These are phyloP conservation scores for Toxoplasma gondii DNA, from an alignment of 169 alveolate genomes.

Conservation along the genomic window DNA sequence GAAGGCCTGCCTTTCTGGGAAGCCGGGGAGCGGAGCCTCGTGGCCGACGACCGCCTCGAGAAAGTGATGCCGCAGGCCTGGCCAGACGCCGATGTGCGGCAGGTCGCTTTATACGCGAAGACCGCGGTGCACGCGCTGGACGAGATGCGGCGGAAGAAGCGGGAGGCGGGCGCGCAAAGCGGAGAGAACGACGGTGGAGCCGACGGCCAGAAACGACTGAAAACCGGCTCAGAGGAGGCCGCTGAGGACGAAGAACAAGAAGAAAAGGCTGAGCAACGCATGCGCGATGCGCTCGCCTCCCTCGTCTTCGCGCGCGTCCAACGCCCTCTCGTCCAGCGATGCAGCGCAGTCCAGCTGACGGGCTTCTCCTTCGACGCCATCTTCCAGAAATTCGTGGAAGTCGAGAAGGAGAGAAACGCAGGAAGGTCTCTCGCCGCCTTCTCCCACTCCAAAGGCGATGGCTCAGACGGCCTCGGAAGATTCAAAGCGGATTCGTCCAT, in stretches of 20 bases:
- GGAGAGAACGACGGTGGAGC: constrained; percentile 4
- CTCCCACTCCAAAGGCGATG: neutral
- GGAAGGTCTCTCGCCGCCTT: neutral
- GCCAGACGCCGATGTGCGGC: neutral
- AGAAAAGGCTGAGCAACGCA: neutral
- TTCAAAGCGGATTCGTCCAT: too few species aligned
- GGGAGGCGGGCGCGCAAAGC: neutral
- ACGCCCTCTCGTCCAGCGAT: neutral
- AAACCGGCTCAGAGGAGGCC: neutral
- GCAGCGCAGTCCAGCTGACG: neutral
- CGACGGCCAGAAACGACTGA: too few species aligned
- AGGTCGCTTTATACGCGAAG: neutral
- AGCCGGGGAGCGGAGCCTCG: too few species aligned
- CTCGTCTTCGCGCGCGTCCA: neutral
- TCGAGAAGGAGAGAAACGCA: constrained; percentile 11
- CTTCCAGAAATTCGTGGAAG: neutral
- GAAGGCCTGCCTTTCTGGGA: neutral
- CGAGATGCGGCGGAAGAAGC: neutral
- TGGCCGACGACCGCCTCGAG: neutral
- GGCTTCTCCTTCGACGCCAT: neutral
- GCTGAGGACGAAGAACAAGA: neutral
- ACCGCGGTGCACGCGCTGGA: neutral
- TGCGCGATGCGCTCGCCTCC: neutral
- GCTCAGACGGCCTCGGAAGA: too few species aligned
- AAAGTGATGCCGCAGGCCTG: constrained; percentile 9